Evolutionary conservation across 1,139 yeast genomes (phyloP).

Genomic region (Blastobotrys elegans): DNA sequence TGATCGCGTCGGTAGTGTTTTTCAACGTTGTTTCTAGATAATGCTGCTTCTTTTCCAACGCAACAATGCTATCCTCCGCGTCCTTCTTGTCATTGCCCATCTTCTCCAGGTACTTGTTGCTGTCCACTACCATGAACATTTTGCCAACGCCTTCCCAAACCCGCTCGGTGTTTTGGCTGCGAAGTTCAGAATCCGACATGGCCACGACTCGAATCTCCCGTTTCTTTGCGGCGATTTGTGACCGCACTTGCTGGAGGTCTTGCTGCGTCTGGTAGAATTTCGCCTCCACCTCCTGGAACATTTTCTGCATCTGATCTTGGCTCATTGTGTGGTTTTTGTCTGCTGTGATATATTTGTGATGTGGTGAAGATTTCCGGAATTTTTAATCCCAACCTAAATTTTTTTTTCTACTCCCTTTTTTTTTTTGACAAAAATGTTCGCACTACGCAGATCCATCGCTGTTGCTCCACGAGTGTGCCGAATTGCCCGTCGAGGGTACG

Average conservation of each 20-base stretch:
- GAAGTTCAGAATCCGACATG: slow-evolving; percentile 52
- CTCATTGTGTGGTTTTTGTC: slow-evolving; percentile 1
- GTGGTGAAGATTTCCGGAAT: too few species aligned
- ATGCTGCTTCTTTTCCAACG: slow-evolving; percentile 60
- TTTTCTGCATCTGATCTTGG: slow-evolving; percentile 12
- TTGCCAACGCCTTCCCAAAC: slow-evolving; percentile 90
- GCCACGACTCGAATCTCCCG: slow-evolving; percentile 56
- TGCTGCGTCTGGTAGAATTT: slow-evolving; percentile 34
- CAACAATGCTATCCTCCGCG: slow-evolving; percentile 54
- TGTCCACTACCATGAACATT: slow-evolving; percentile 42
- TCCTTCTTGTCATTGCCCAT: slow-evolving; percentile 50
- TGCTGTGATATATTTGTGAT: neutral
- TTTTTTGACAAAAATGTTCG: neutral
- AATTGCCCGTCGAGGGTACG: slow-evolving; percentile 1
- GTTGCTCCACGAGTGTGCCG: neutral
- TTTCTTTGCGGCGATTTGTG: slow-evolving; percentile 52
- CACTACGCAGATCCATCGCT: neutral
- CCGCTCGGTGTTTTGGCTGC: slow-evolving; percentile 37
- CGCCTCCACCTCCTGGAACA: slow-evolving; percentile 23
- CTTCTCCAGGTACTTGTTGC: slow-evolving; percentile 44
- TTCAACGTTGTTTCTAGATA: slow-evolving; percentile 75
- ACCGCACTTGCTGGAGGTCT: slow-evolving; percentile 58
- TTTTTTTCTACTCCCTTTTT: neutral
- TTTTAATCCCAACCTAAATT: neutral
- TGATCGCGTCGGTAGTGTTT: slow-evolving; percentile 63